Percentiles rank a stretch among this genome's conserved stretches.
Conservation (phyloP, 352 stramenopile species). For the Globisporangium splendens region DNA sequence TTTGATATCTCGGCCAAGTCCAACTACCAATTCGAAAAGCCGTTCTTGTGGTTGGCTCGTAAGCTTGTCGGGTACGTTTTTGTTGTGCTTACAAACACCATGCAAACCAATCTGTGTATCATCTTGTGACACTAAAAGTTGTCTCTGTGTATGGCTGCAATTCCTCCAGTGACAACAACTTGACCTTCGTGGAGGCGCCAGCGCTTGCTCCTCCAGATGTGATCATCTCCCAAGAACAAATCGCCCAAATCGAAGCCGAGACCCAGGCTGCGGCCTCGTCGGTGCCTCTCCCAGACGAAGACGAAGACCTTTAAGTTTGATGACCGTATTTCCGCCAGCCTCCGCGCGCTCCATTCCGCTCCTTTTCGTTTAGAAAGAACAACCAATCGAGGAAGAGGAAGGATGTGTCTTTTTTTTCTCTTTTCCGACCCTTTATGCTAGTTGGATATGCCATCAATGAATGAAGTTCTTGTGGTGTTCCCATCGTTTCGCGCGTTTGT, state of each 20-base stretch:
- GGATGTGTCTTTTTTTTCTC: conserved; percentile 10
- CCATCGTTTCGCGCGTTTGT: background rate
- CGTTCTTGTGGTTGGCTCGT: conserved; percentile 99
- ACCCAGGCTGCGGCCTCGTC: conserved; percentile 86
- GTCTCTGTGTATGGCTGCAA: conserved; percentile 9
- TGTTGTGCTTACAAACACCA: background rate
- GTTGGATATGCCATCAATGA: conserved; percentile 12
- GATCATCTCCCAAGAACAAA: conserved; percentile 92
- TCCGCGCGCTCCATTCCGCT: background rate
- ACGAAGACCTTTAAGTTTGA: conserved; percentile 93
- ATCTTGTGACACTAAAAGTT: conserved; percentile 12
- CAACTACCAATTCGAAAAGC: conserved; percentile 99
- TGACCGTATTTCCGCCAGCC: conserved; percentile 16
- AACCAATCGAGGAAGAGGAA: conserved; percentile 16
- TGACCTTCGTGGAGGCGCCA: conserved; percentile 98
- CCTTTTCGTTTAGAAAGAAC: conserved; percentile 23
- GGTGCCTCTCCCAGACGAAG: conserved; percentile 96
- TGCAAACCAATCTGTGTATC: background rate
- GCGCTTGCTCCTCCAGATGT: conserved; percentile 96
- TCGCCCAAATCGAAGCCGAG: conserved; percentile 91
- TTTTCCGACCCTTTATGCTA: conserved; percentile 6
- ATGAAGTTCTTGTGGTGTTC: conserved; percentile 21
- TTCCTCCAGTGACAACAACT: conserved; percentile 90
- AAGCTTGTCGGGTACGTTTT: conserved; percentile 94
- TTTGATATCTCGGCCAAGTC: conserved; percentile 99